Base-by-base conservation (phyloP, 345 rosid genomes). In the Schrenkiella parvula region DNA sequence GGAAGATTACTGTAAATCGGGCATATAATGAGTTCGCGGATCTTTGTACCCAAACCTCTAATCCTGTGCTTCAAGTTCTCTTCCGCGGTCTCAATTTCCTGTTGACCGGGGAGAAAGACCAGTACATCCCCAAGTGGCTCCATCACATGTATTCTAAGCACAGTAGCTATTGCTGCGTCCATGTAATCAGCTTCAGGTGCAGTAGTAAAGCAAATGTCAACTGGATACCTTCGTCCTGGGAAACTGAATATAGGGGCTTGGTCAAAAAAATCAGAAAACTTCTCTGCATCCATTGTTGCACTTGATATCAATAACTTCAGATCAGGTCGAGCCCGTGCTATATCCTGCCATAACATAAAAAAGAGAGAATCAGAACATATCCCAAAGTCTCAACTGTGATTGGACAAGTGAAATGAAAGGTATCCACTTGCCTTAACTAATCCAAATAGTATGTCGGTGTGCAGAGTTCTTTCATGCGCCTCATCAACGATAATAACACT, bases 161-260 rank as follows among this genome's bases (percentile, higher is more conserved):
- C 88, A 39, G 93, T 84, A 11, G 85, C 91, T 80, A 91, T 74
- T 51, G 97, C 90, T 60, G 97, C 96, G 76, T 91, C 97, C 48
- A 91, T 44, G 72, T 91, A 89, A 77, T 91, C 97, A 64, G 97
- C 97, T 75, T 91, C 97, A 28, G 96, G 97, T 5, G 97, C 96
- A 76, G 77, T 89, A 5, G 91, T 89, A 73, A 86, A 84, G 72
- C 82, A 82, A 32, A 84, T 84, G 37, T 89, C 96, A 37, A 91
- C 97, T 26, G 96, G 97, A 81, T 78, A 91, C 60, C 95, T 84
- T 71, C 97, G 82, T 52, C 97, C 97, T 31, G 97, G 97, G 84
- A 91, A 83, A 53, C 72, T 84, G 68, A 91, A 89, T 46, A 89
- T 87, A 11, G 96, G 97, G 60, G 97, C 97, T 22, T 81, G 75